Evolutionary conservation across 805 yeast species (phyloP).

Genomic region (Blastobotrys parvus): DNA sequence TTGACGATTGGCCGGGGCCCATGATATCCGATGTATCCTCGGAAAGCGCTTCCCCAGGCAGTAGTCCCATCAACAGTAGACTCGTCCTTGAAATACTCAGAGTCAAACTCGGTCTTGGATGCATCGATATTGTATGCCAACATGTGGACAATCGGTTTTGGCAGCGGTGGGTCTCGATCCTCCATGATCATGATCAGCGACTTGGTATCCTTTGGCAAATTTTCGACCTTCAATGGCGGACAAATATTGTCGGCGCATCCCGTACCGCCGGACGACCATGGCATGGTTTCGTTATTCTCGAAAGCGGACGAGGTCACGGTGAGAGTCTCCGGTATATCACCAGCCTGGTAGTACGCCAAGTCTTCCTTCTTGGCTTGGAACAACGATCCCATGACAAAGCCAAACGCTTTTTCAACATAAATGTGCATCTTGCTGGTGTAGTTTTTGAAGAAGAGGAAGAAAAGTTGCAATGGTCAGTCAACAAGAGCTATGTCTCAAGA

Average conservation of each 20-base stretch:
- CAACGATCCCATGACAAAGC: neutral
- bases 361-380: neutral
- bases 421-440: neutral
- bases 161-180: constrained; percentile 16
- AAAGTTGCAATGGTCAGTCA: too few relatives aligned
- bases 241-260: constrained; percentile 12
- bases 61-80: constrained; percentile 4
- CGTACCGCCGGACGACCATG: constrained; percentile 8
- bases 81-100: constrained; percentile 1
- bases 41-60: too few relatives aligned
- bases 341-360: neutral
- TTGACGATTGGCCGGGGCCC: constrained; percentile 16
- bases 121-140: constrained; percentile 9
- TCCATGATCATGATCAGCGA: constrained; percentile 10
- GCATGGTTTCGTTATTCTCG: constrained; percentile 8
- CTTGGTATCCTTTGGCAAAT: constrained; percentile 10
- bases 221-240: constrained; percentile 10
- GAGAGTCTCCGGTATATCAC: constrained; percentile 8
- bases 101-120: neutral
- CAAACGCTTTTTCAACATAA: neutral
- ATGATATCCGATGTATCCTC: constrained; percentile 10
- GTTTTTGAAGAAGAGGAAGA: too few relatives aligned
- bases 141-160: constrained; percentile 11
- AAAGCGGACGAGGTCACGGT: constrained; percentile 14
- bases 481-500: too few relatives aligned